A percentile compares a stretch with the other conserved stretches of the same genome.
These are phyloP conservation scores for Citrullus mucosospermus DNA, from an alignment of 306 rosid species.

Conservation along the genomic window DNA sequence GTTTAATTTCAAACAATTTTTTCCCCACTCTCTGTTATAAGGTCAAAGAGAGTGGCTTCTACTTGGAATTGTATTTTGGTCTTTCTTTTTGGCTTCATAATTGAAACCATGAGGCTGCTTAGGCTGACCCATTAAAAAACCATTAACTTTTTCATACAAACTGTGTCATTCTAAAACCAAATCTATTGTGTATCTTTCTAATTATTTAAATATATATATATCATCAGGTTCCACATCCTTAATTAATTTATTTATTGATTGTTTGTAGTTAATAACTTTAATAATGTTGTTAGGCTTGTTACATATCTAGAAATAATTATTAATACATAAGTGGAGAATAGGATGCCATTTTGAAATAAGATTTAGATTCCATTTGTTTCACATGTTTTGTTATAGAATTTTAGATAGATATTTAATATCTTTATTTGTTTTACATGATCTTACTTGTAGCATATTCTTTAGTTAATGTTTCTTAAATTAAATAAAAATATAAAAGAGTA, in stretches of 20 bases:
- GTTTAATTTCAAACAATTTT: not conserved
- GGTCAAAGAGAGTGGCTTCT: not conserved
- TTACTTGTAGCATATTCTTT: no score
- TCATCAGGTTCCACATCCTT: not conserved
- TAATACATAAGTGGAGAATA: not conserved
- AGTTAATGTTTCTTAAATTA: no score
- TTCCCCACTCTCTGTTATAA: not conserved
- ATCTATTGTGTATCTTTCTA: not conserved
- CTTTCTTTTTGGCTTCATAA: not conserved
- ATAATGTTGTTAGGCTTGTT: not conserved
- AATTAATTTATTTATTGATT: not conserved
- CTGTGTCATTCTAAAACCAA: not conserved
- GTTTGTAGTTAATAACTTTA: not conserved
- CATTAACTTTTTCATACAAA: not conserved
- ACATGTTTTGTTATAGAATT: no score
- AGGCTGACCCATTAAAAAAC: not conserved
- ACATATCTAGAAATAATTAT: not conserved
- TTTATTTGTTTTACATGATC: no score
- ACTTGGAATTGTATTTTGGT: not conserved
- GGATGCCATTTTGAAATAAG: not conserved
- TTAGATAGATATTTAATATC: no score
- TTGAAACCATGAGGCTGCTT: constrained; percentile 1
- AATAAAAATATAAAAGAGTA: no score
- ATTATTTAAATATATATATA: not conserved
- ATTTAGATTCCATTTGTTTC: no score